These are phyloP conservation scores for Candida ficus DNA, from an alignment of 805 yeast genomes.

Conservation along the genomic window DNA sequence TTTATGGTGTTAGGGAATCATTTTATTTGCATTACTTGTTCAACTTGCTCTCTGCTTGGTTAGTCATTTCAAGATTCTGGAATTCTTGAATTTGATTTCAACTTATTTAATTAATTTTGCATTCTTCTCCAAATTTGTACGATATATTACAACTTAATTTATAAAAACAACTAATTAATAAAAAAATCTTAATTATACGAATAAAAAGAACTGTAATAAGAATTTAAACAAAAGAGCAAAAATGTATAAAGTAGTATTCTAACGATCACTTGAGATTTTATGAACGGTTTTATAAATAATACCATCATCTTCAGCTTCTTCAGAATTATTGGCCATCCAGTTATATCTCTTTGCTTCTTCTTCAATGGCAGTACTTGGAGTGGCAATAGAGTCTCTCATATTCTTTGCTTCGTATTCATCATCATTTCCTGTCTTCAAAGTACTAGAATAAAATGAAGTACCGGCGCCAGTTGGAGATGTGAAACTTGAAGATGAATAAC, in stretches of 20 bases:
- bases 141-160: too few relatives aligned
- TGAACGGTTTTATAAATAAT: constrained; percentile 22
- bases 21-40: constrained; percentile 79
- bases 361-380: constrained; percentile 32
- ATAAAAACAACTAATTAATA: too few relatives aligned
- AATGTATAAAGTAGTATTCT: not conserved
- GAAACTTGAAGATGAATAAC: constrained; percentile 7
- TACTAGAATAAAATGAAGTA: constrained; percentile 16
- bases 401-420: constrained; percentile 2
- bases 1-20: constrained; percentile 78
- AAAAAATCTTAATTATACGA: too few relatives aligned
- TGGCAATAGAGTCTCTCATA: constrained; percentile 18
- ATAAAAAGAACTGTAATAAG: not conserved
- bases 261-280: constrained; percentile 6
- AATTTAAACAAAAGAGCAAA: not conserved
- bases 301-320: constrained; percentile 13
- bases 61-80: constrained; percentile 29
- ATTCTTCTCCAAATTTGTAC: not conserved
- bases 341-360: constrained; percentile 29
- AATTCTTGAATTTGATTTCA: not conserved
- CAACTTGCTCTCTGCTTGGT: constrained; percentile 57
- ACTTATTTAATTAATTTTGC: too few relatives aligned
- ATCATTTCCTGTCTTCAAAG: constrained; percentile 11
- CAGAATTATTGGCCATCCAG: constrained; percentile 25
- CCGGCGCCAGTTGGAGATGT: constrained; percentile 14